phyloP scores from a whole-genome alignment of 106 monocot species.

The Phalaenopsis equestris region DNA sequence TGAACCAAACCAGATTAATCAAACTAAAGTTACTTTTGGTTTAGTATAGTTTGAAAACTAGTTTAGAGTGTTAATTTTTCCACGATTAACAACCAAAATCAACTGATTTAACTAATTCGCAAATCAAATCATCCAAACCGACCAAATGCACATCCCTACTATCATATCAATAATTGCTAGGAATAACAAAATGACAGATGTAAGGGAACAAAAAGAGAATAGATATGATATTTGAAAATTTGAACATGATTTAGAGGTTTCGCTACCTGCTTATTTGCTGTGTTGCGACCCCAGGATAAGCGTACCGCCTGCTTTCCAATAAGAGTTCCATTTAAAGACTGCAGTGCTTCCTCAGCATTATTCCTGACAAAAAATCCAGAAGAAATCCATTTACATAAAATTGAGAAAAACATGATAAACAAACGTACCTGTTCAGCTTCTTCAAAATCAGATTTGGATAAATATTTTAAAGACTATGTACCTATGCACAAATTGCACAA shows the following conservation, averaged over 20 bases:
- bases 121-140: too few relatives aligned
- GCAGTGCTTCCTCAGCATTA: constrained; percentile 67
- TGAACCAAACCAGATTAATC: too few relatives aligned
- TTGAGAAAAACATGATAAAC: not conserved
- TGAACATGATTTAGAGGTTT: not conserved
- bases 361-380: constrained; percentile 25
- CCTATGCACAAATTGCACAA: constrained; percentile 76
- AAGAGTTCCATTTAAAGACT: constrained; percentile 42
- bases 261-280: constrained; percentile 56
- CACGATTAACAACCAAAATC: too few relatives aligned
- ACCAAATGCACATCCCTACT: too few relatives aligned
- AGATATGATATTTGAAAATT: not conserved
- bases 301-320: constrained; percentile 72
- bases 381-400: not conserved
- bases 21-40: too few relatives aligned
- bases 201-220: not conserved
- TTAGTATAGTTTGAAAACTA: too few relatives aligned
- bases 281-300: constrained; percentile 74
- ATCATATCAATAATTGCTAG: too few relatives aligned
- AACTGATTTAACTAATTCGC: too few relatives aligned
- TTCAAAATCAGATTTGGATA: not conserved
- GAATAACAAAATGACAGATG: too few relatives aligned
- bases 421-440: not conserved
- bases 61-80: too few relatives aligned
- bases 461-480: constrained; percentile 1